phyloP scores from a whole-genome alignment of 176 grass and related monocot genomes.

The Oryza brachyantha region DNA sequence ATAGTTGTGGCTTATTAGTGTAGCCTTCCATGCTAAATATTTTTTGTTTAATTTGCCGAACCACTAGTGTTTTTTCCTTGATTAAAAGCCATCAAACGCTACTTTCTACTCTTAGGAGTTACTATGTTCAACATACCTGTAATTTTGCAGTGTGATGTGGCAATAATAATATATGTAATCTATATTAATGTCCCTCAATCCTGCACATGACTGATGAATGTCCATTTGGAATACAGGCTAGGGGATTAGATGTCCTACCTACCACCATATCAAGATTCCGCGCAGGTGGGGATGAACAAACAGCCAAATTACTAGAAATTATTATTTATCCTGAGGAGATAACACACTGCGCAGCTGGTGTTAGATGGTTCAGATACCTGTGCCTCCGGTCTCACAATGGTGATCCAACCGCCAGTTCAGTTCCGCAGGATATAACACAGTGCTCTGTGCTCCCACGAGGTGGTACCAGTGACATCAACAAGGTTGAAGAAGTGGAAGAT shows the following conservation, averaged over 20 bases:
- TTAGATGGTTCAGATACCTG: constrained; percentile 87
- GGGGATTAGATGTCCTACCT: constrained; percentile 89
- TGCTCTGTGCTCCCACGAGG: constrained; percentile 6
- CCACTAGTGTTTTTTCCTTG: neutral
- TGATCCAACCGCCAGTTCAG: neutral
- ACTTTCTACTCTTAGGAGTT: neutral
- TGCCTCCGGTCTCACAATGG: constrained; percentile 31
- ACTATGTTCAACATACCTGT: neutral
- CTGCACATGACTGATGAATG: neutral
- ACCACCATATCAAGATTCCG: constrained; percentile 90
- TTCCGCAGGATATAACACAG: constrained; percentile 1
- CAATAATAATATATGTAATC: neutral
- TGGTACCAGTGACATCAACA: constrained; percentile 2
- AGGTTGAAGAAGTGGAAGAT: neutral
- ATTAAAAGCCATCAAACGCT: neutral
- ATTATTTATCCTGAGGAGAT: constrained; percentile 88
- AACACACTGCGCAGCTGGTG: constrained; percentile 77
- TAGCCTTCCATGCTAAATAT: neutral
- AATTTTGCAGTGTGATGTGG: neutral
- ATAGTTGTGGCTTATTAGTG: neutral
- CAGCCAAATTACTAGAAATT: constrained; percentile 68
- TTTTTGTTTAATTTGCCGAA: neutral
- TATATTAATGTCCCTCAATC: neutral
- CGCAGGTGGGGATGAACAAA: constrained; percentile 68
- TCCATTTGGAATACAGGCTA: constrained; percentile 49